These are phyloP conservation scores for Sphaerulina vaccinii DNA, from an alignment of 2,329 filamentous ascomycete species.

Conservation along the genomic window DNA sequence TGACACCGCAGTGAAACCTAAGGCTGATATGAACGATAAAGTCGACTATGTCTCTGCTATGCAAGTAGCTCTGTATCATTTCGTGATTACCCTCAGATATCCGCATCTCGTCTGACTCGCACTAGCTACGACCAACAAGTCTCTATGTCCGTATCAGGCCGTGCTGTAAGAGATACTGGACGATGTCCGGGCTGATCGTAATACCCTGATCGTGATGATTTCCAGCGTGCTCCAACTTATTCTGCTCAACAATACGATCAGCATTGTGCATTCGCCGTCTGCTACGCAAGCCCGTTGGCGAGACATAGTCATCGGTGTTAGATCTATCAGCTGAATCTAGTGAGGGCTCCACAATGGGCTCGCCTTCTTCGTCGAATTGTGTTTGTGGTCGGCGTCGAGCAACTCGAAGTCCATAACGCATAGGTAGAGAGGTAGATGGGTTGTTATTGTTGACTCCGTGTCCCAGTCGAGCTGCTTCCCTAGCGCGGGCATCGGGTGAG, in stretches of 20 bases:
- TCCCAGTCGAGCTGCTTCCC: constrained; percentile 57
- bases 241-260: constrained; percentile 62
- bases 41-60: too few species aligned
- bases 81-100: too few species aligned
- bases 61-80: too few species aligned
- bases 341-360: constrained; percentile 31
- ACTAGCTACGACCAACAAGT: too few species aligned
- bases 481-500: constrained; percentile 58
- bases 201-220: constrained; percentile 59
- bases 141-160: neutral
- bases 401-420: constrained; percentile 19
- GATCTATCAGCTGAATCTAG: constrained; percentile 23
- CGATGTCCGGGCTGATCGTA: constrained; percentile 39
- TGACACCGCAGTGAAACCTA: too few species aligned
- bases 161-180: neutral
- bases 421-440: constrained; percentile 36
- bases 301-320: constrained; percentile 42
- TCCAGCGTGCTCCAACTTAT: constrained; percentile 59
- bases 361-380: neutral
- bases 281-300: constrained; percentile 52
- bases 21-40: too few species aligned
- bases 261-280: constrained; percentile 59
- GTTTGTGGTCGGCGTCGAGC: constrained; percentile 4
- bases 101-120: too few species aligned
- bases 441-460: constrained; percentile 56